Percentiles rank a stretch among this genome's conserved stretches.
Conservation (phyloP, 441 rosid genomes). For the Mallotus japonicus region DNA sequence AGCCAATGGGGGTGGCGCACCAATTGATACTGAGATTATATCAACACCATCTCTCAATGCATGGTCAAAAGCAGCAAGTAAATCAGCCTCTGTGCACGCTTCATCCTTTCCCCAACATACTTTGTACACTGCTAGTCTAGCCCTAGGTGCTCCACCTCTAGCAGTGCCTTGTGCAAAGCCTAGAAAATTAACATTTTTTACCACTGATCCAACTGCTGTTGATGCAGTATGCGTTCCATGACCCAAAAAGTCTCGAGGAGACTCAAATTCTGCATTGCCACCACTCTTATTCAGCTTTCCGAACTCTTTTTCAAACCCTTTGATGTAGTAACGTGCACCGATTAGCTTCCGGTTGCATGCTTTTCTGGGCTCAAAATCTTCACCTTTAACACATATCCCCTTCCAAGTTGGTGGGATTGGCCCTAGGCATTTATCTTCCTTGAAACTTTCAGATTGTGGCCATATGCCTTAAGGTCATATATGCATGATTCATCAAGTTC, state of each 20-base stretch:
- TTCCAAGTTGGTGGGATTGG: slow-evolving; percentile 58
- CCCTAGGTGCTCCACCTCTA: slow-evolving; percentile 64
- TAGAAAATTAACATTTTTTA: slow-evolving; percentile 33
- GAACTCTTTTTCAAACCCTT: slow-evolving; percentile 38
- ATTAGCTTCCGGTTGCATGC: slow-evolving; percentile 61
- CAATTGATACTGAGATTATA: slow-evolving; percentile 55
- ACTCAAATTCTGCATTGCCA: slow-evolving; percentile 39
- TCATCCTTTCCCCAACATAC: slow-evolving; percentile 47
- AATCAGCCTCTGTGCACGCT: slow-evolving; percentile 48
- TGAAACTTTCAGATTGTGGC: slow-evolving; percentile 69
- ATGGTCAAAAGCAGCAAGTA: slow-evolving; percentile 56
- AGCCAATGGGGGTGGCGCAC: slow-evolving; percentile 41
- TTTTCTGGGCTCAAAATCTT: slow-evolving; percentile 40
- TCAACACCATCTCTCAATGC: slow-evolving; percentile 54
- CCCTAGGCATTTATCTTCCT: slow-evolving; percentile 32
- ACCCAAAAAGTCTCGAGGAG: slow-evolving; percentile 41
- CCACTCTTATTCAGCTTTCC: slow-evolving; percentile 29
- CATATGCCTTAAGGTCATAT: slow-evolving; percentile 41
- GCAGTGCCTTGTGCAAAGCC: slow-evolving; percentile 49
- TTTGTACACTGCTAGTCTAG: slow-evolving; percentile 61
- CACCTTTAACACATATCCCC: slow-evolving; percentile 56
- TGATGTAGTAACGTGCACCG: slow-evolving; percentile 58
- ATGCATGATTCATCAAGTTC: too few species aligned
- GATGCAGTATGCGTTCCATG: slow-evolving; percentile 57
- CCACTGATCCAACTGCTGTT: slow-evolving; percentile 48